phyloP scores from a whole-genome alignment of 2,329 filamentous ascomycete species.

The Neofusicoccum kwambonambiense region DNA sequence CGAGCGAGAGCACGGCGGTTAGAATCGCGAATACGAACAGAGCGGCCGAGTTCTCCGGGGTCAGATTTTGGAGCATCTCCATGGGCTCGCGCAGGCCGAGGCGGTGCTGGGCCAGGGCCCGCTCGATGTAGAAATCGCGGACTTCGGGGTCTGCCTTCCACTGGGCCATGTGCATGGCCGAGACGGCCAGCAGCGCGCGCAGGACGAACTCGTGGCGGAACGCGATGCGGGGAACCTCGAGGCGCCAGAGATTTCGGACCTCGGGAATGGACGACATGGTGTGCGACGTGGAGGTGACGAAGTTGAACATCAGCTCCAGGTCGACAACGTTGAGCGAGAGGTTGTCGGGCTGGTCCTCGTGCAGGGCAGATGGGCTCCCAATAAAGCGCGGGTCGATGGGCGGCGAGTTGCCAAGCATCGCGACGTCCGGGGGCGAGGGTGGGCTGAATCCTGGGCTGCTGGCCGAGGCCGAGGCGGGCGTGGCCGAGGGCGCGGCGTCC shows the following conservation, averaged over 20 bases:
- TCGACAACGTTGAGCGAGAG: constrained; percentile 19
- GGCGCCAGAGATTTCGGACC: constrained; percentile 24
- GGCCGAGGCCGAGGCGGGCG: not conserved
- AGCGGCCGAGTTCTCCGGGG: not conserved
- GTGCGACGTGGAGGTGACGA: constrained; percentile 29
- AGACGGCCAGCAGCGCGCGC: constrained; percentile 44
- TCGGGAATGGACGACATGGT: constrained; percentile 25
- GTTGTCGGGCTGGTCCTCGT: not conserved
- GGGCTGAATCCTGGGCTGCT: not conserved
- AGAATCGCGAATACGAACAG: not conserved
- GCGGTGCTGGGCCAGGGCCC: not conserved
- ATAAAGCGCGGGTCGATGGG: constrained; percentile 21
- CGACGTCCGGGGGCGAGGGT: not conserved
- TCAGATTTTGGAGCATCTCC: not conserved
- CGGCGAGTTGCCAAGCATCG: not conserved
- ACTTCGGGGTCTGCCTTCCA: constrained; percentile 21
- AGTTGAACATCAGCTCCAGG: constrained; percentile 33
- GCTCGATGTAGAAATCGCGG: not conserved
- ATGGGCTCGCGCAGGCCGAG: not conserved
- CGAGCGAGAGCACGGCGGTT: not conserved
- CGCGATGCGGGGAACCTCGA: constrained; percentile 32
- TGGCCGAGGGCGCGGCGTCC: not conserved
- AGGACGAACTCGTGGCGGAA: constrained; percentile 45
- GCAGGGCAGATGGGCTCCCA: constrained; percentile 21
- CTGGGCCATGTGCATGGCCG: constrained; percentile 45